Conservation (phyloP, 1,284 basidiomycete species). For the Austroboletus novae-zelandiae region DNA sequence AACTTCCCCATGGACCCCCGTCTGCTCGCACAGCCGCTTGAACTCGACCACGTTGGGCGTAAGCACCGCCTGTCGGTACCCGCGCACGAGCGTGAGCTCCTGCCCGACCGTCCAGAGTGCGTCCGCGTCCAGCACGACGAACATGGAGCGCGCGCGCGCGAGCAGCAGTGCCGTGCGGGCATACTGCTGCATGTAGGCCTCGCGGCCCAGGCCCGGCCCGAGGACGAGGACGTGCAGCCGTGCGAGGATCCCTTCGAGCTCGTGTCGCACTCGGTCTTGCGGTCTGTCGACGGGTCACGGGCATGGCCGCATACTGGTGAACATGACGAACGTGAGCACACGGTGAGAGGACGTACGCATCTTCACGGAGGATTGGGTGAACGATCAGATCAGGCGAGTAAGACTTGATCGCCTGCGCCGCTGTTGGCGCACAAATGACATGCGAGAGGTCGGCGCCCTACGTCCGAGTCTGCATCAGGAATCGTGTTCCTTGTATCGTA, state of each 20-base stretch:
- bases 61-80: constrained; percentile 79
- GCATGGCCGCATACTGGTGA: neutral
- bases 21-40: constrained; percentile 73
- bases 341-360: constrained; percentile 37
- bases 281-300: constrained; percentile 33
- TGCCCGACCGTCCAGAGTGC: constrained; percentile 79
- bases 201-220: constrained; percentile 90
- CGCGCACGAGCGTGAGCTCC: constrained; percentile 72
- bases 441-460: constrained; percentile 94
- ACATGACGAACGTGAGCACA: neutral
- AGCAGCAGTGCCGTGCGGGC: constrained; percentile 57
- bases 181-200: constrained; percentile 84
- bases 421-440: constrained; percentile 93
- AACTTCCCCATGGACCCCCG: constrained; percentile 56
- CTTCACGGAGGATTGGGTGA: constrained; percentile 80
- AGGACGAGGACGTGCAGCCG: constrained; percentile 92
- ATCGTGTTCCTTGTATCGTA: neutral
- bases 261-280: constrained; percentile 47
- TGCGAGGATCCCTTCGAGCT: constrained; percentile 71
- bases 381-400: constrained; percentile 97
- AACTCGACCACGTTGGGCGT: constrained; percentile 98
- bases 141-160: constrained; percentile 65
- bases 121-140: constrained; percentile 92
- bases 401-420: constrained; percentile 90
- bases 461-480: neutral